These are phyloP conservation scores for Sporobolus alterniflorus DNA, from an alignment of 202 grass and related monocot genomes.

Conservation along the genomic window DNA sequence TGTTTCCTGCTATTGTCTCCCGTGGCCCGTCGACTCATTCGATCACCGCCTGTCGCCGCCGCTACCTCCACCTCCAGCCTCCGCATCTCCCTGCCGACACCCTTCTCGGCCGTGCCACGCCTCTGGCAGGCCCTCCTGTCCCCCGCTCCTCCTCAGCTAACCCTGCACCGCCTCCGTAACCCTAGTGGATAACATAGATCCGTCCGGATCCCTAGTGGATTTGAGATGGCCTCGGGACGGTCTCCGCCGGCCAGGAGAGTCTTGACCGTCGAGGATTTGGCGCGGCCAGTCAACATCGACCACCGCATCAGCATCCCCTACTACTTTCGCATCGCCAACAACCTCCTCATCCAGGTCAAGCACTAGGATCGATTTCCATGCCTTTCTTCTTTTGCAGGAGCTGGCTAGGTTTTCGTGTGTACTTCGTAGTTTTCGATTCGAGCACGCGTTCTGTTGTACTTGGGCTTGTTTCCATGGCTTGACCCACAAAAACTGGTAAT, in stretches of 20 bases:
- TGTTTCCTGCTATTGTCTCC: too few species aligned
- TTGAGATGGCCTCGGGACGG: conserved; percentile 35
- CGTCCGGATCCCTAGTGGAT: too few species aligned
- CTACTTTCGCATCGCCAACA: conserved; percentile 93
- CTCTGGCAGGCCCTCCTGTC: too few species aligned
- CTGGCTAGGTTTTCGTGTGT: background rate
- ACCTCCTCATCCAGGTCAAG: conserved; percentile 87
- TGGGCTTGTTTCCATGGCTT: background rate
- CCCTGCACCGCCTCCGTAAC: too few species aligned
- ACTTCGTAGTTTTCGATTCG: background rate
- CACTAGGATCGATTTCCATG: conserved; percentile 5
- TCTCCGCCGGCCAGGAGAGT: conserved; percentile 22
- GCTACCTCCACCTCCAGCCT: too few species aligned
- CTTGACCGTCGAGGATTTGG: conserved; percentile 62
- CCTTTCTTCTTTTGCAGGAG: background rate
- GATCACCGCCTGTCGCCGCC: too few species aligned
- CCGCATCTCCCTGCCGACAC: too few species aligned
- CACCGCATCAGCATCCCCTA: conserved; percentile 76
- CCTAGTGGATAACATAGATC: too few species aligned
- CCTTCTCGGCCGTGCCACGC: too few species aligned
- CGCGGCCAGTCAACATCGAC: conserved; percentile 75
- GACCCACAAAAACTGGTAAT: background rate
- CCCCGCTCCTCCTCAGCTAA: too few species aligned
- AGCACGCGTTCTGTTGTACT: background rate
- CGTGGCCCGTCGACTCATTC: too few species aligned